Conservation (phyloP, 2,329 filamentous ascomycete genomes). For the Trichoderma cornu-damae region DNA sequence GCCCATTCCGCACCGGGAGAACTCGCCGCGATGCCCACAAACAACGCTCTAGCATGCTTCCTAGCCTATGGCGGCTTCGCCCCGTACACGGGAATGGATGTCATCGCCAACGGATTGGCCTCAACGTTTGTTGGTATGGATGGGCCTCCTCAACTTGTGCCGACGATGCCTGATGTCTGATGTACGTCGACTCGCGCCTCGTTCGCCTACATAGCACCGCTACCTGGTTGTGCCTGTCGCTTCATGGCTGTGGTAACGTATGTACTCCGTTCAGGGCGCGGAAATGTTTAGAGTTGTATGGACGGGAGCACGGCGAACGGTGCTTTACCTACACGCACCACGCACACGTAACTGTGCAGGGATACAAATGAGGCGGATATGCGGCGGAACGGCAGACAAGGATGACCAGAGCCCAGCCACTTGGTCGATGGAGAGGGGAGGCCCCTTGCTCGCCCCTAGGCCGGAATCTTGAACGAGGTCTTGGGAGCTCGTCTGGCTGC, state of each 20-base stretch:
- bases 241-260: too few species aligned
- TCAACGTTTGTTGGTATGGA: not conserved
- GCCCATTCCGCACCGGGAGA: not conserved
- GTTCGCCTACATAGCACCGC: too few species aligned
- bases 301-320: not conserved
- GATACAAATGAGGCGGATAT: slow-evolving; percentile 19
- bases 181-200: too few species aligned
- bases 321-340: too few species aligned
- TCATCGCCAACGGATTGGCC: not conserved
- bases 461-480: not conserved
- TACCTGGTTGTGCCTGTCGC: too few species aligned
- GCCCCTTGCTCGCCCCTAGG: slow-evolving; percentile 23
- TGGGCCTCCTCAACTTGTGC: not conserved
- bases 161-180: not conserved
- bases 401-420: slow-evolving; percentile 23
- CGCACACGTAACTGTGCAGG: not conserved
- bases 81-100: not conserved
- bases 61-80: not conserved
- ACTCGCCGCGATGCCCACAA: slow-evolving; percentile 5
- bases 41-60: not conserved
- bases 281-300: slow-evolving; percentile 1
- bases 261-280: not conserved
- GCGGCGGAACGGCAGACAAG: slow-evolving; percentile 28
- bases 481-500: not conserved
- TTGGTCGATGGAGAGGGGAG: slow-evolving; percentile 27